Evolutionary conservation across 2,329 filamentous ascomycete species (phyloP), one percentile per base, ranked within the genome.

Genomic region (Pseudogymnoascus sp.): DNA sequence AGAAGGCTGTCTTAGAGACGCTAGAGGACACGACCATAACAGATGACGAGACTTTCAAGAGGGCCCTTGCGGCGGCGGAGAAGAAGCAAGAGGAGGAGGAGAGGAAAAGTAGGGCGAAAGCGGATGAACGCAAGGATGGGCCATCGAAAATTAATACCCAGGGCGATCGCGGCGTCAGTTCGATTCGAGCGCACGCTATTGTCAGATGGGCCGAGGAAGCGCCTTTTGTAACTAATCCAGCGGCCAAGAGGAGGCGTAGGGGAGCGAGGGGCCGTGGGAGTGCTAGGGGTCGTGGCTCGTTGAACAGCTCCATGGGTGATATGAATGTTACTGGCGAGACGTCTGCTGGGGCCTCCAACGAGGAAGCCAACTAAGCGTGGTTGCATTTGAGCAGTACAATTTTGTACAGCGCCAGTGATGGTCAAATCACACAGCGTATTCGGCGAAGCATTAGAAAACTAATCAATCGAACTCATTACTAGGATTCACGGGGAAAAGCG

Each of bases 121-220:
- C 66, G 66, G 61, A 64, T 70, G 80, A 82, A 4, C 79, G 84
- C 61, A 86, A 88, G 59, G 83, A 87, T 63, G 82, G 81, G 0
- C 14, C 41, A 47, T 47, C 41, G 14, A 28, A 47, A 47, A n/a
- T 4, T 47, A 28, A 47, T 16, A 12, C 22, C 1, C 22, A 28
- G 22, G 41, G 16, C 41, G 87, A 90, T 65, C 89, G 88, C 70
- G 83, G 84, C 2, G 85, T 90, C 65, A 79, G 81, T 16, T 89
- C 87, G 1, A 86, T 89, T 65, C 80, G 89, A 20, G 88, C 89
- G 0, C 80, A 84, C 57, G 81, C 83, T 16, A 84, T 93, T 62
- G 82, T 85, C 0, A 75, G 82, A 41, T 94, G 90, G 89, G 81
- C 93, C 20, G 74, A 75, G 57, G 79, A 86, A 62, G 84, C 82